A percentile compares a stretch with the other conserved stretches of the same genome.
phyloP scores from a whole-genome alignment of 148 eudicot species.

The Suaeda aralocaspica region DNA sequence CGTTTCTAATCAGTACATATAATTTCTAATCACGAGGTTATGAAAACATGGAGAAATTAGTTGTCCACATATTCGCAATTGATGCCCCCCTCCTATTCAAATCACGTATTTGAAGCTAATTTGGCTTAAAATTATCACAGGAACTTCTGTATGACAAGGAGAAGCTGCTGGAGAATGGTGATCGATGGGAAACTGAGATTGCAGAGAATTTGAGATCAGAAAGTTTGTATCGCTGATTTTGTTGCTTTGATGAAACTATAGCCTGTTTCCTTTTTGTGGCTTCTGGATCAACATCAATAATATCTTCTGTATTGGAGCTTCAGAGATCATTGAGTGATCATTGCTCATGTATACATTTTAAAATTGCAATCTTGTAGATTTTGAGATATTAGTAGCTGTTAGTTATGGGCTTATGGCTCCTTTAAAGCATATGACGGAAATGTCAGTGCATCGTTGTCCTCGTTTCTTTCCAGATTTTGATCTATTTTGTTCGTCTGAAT shows the following conservation, averaged over 20 bases:
- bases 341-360: not conserved
- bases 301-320: slow-evolving; percentile 18
- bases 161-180: slow-evolving; percentile 97
- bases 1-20: too few relatives aligned
- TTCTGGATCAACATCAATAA: slow-evolving; percentile 26
- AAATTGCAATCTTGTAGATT: slow-evolving; percentile 19
- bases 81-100: not conserved
- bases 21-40: too few relatives aligned
- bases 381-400: slow-evolving; percentile 6
- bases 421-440: not conserved
- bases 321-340: slow-evolving; percentile 19
- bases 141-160: slow-evolving; percentile 98
- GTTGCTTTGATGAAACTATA: slow-evolving; percentile 2
- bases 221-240: slow-evolving; percentile 76
- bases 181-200: slow-evolving; percentile 97
- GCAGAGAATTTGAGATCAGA: slow-evolving; percentile 95
- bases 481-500: not conserved
- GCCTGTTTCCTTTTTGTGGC: slow-evolving; percentile 5
- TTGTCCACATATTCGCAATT: not conserved
- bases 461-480: not conserved
- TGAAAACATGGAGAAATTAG: not conserved
- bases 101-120: not conserved
- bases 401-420: slow-evolving; percentile 1
- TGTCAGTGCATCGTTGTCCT: not conserved
- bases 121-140: slow-evolving; percentile 30